Evolutionary conservation across 2,329 filamentous ascomycete species (phyloP).

Genomic region (Diaporthe sp.): DNA sequence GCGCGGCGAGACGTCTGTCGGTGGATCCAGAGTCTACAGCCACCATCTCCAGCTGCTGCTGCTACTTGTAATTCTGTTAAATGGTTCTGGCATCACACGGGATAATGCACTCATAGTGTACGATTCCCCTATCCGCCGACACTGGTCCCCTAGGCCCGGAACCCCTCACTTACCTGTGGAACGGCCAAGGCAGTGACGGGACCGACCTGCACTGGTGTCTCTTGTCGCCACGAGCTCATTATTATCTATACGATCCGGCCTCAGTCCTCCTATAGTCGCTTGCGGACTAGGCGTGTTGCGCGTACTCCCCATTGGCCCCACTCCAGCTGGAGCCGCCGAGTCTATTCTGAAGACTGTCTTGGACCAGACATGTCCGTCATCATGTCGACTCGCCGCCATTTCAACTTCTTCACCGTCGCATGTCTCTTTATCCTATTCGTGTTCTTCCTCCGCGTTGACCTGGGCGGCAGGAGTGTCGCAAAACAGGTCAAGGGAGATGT

Average conservation of each 20-base stretch:
- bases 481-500: conserved; percentile 22
- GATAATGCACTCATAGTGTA: background rate
- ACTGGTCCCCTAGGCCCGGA: background rate
- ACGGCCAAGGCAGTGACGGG: background rate
- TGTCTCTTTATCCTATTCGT: conserved; percentile 20
- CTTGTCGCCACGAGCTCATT: background rate
- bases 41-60: background rate
- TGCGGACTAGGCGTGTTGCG: background rate
- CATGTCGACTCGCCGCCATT: conserved; percentile 18
- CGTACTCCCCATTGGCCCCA: background rate
- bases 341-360: no score
- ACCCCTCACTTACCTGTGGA: background rate
- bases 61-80: background rate
- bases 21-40: background rate
- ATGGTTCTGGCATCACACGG: background rate
- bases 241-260: no score
- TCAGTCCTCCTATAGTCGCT: background rate
- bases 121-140: background rate
- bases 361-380: conserved; percentile 5
- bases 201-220: background rate
- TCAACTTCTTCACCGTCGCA: conserved; percentile 1
- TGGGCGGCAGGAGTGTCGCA: background rate
- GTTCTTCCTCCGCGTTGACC: conserved; percentile 25
- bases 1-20: background rate
- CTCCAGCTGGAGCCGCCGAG: background rate